Conservation (phyloP, 805 yeast genomes). For the Candida caryicola region DNA sequence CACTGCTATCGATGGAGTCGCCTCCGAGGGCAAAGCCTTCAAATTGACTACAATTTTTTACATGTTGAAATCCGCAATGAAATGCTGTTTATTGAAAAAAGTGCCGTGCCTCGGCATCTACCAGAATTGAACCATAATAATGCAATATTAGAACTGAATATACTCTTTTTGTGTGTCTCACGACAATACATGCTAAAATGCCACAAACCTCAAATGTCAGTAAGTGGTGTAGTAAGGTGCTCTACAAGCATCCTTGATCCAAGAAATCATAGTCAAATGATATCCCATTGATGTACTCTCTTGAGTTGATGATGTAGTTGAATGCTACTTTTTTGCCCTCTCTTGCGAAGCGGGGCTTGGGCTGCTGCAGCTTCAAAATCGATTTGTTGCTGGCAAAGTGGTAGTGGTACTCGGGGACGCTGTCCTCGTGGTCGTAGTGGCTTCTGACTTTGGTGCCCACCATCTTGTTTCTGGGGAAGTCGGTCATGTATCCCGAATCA, state of each 20-base stretch:
- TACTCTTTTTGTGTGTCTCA: background rate
- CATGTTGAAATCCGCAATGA: background rate
- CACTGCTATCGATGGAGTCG: no score
- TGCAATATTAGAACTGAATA: background rate
- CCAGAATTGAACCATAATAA: background rate
- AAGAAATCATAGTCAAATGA: constrained; percentile 43
- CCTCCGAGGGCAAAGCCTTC: no score
- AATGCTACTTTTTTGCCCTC: constrained; percentile 36
- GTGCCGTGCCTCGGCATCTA: background rate
- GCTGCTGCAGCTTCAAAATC: constrained; percentile 14
- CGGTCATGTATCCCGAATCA: constrained; percentile 15
- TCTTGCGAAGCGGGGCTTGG: constrained; percentile 1
- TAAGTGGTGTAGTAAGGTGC: background rate
- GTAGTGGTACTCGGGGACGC: constrained; percentile 9
- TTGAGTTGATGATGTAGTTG: constrained; percentile 39
- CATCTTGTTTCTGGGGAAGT: constrained; percentile 9
- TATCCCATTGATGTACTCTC: constrained; percentile 45
- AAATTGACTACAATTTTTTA: no score
- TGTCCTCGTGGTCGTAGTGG: constrained; percentile 2
- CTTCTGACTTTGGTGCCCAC: background rate
- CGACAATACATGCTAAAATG: background rate
- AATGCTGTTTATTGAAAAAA: background rate
- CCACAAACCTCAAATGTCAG: background rate
- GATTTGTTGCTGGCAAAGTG: constrained; percentile 14
- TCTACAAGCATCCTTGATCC: constrained; percentile 33